Base-by-base conservation (phyloP, 495 filamentous ascomycete species). In the Neurospora intermedia region DNA sequence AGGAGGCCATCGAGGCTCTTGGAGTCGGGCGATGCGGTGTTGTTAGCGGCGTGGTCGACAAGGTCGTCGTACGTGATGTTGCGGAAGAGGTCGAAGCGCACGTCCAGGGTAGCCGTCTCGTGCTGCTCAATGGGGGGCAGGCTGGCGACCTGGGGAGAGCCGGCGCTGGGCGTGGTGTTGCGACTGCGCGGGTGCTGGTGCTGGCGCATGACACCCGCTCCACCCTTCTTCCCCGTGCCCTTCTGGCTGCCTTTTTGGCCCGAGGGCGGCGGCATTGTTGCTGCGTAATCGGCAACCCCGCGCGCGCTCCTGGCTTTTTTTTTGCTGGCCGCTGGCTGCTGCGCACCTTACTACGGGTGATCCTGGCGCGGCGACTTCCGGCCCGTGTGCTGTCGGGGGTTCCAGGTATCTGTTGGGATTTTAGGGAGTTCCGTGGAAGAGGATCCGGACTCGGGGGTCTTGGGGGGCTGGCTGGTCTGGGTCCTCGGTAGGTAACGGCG, bases 91-190 rank as follows among this genome's bases (percentile, higher is more conserved):
- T 86, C 81, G 69, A 85, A 82, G 70, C 80, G 78, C 20, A 93
- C 84, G 69, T 91, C 90, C 42, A 91, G 86, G 38, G 89, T 86
- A 74, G 90, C 87, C 73, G 89, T 91, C 69, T 91, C 88, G 74
- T 89, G 86, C 41, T 85, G 83, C 31, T 90, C 85, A 70, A 87
- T 80, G 31, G 87, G 85, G 15, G 84, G 83, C 71, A 87, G 81
- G 41, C 81, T 83, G 73, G 85, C 80, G 62, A 79, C 84, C 70
- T 83, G 78, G 35, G 87, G 81, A 27, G 27, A 62, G 48, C 85
- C 84, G 75, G 85, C 88, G 46, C 91, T 91, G 45, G 93, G 93
- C 4, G 93, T 97, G 13, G 93, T 94, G 81, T 96, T 95, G 76
- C 93, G 91, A 78, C 92, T 95, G 72, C 91, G 90, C 77, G 54